These are phyloP conservation scores for Oryza australiensis DNA, from an alignment of 176 grass and related monocot genomes.

Conservation along the genomic window DNA sequence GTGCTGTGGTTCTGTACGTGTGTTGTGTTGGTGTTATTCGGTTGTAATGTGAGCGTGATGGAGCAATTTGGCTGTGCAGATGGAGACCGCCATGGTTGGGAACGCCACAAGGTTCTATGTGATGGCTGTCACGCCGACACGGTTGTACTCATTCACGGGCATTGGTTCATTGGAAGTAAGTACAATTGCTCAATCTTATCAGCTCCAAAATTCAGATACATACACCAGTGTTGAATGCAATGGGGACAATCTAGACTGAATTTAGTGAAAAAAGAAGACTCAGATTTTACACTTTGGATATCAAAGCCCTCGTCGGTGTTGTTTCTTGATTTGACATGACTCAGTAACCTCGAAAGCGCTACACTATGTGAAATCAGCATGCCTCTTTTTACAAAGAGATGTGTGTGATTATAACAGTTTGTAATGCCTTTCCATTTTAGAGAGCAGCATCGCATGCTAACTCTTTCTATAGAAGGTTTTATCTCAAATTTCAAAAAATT, in stretches of 20 bases:
- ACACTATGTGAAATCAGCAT: neutral
- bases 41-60: neutral
- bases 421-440: neutral
- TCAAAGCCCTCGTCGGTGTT: neutral
- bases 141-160: conserved; percentile 95
- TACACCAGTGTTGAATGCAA: neutral
- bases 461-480: conserved; percentile 10
- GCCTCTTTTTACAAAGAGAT: neutral
- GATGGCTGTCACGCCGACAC: conserved; percentile 85
- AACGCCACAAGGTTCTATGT: conserved; percentile 79
- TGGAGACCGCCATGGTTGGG: conserved; percentile 66
- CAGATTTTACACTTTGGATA: neutral
- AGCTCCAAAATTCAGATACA: neutral
- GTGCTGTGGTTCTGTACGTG: neutral
- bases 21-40: conserved; percentile 9
- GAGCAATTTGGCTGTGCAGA: conserved; percentile 39
- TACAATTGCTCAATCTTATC: conserved; percentile 7
- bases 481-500: neutral
- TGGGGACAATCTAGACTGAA: neutral
- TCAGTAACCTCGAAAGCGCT: neutral
- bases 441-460: neutral
- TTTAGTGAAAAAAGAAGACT: neutral
- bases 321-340: neutral
- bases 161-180: conserved; percentile 93
- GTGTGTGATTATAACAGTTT: neutral